Evolutionary conservation across 2,329 filamentous ascomycete species (phyloP).

Genomic region (Botrytis deweyae): DNA sequence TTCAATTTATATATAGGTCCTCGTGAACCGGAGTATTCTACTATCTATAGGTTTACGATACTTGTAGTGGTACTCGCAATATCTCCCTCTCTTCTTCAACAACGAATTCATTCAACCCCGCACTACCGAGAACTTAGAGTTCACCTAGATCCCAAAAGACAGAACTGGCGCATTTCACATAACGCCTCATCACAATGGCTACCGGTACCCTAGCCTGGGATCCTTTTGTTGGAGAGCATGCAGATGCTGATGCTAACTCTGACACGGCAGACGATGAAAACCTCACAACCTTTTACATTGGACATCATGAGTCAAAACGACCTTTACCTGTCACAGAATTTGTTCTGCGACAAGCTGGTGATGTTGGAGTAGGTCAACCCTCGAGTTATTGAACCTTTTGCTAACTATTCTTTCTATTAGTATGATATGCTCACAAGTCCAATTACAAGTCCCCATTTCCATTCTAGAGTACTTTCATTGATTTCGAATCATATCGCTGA

Average conservation of each 20-base stretch:
- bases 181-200: slow-evolving; percentile 10
- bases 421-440: slow-evolving; percentile 78
- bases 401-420: slow-evolving; percentile 44
- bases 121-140: neutral
- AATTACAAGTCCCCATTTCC: slow-evolving; percentile 74
- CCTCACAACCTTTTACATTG: slow-evolving; percentile 62
- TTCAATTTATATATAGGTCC: neutral
- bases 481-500: slow-evolving; percentile 51
- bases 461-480: slow-evolving; percentile 63
- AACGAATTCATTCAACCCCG: neutral
- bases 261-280: slow-evolving; percentile 35
- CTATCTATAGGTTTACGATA: neutral
- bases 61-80: neutral
- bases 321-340: slow-evolving; percentile 59
- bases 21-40: neutral
- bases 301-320: slow-evolving; percentile 69
- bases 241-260: slow-evolving; percentile 26
- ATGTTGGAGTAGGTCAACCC: slow-evolving; percentile 59
- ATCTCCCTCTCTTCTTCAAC: neutral
- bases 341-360: slow-evolving; percentile 66
- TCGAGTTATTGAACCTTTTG: neutral
- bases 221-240: slow-evolving; percentile 11
- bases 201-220: slow-evolving; percentile 7
- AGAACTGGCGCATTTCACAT: slow-evolving; percentile 1
- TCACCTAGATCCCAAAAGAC: neutral